Percentiles rank a stretch among this genome's conserved stretches.
Evolutionary conservation across 257 asterid species (phyloP).

Genomic region (Striga asiatica): DNA sequence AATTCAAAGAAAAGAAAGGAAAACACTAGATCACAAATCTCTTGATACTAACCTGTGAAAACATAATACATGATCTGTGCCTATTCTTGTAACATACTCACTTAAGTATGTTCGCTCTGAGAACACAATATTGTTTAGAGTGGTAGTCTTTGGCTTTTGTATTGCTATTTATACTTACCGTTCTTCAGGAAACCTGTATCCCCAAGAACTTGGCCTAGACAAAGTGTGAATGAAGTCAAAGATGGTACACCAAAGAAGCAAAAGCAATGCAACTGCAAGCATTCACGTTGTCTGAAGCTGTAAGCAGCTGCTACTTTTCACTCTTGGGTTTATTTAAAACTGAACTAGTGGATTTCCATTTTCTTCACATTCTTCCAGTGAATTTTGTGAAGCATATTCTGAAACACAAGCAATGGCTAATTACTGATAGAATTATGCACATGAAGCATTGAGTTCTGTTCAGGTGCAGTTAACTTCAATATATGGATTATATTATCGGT

Average conservation of each 20-base stretch:
- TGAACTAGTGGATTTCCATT: constrained; percentile 1
- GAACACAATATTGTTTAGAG: neutral
- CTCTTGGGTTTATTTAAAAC: constrained; percentile 4
- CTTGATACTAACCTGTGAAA: constrained; percentile 6
- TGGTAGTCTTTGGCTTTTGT: neutral
- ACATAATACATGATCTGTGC: neutral
- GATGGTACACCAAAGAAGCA: constrained; percentile 94
- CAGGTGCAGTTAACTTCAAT: neutral
- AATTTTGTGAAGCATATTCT: constrained; percentile 7
- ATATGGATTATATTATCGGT: neutral
- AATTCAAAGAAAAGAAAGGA: neutral
- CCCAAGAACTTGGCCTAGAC: constrained; percentile 65
- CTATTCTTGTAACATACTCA: neutral
- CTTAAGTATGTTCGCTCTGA: neutral
- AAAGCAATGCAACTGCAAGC: constrained; percentile 94
- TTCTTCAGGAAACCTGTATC: constrained; percentile 83
- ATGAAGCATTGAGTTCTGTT: neutral
- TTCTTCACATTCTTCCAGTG: constrained; percentile 13
- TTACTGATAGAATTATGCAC: neutral
- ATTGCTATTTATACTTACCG: constrained; percentile 13
- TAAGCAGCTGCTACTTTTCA: constrained; percentile 37
- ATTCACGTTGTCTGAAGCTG: constrained; percentile 90
- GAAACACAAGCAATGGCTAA: neutral
- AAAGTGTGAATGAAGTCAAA: constrained; percentile 46
- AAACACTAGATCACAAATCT: neutral